Conservation (phyloP, 352 stramenopile species). For the Phytophthora fragariae region DNA sequence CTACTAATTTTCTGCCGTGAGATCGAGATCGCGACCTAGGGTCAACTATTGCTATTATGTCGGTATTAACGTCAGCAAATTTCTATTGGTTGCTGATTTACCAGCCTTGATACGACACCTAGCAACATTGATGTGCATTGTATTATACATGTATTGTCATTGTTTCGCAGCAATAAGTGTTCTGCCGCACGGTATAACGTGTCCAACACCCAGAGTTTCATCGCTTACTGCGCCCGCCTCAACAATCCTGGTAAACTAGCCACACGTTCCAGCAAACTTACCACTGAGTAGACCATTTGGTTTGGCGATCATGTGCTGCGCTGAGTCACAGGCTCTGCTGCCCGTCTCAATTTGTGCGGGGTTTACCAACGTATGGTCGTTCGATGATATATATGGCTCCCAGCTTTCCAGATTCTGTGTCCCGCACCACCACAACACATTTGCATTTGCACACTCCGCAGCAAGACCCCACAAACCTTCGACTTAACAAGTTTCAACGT, state of each 20-base stretch:
- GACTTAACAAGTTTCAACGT: not conserved
- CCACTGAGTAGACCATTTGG: not conserved
- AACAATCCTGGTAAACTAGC: conserved; percentile 3
- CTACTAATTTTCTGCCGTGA: no score
- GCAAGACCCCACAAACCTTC: not conserved
- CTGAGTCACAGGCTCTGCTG: not conserved
- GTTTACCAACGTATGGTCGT: not conserved
- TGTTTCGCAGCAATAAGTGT: no score
- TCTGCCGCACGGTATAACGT: not conserved
- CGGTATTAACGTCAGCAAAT: no score
- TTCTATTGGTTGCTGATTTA: no score
- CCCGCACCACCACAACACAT: not conserved
- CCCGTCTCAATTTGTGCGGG: not conserved
- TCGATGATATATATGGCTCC: no score
- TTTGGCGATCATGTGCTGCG: not conserved
- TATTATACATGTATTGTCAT: no score
- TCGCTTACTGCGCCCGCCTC: not conserved
- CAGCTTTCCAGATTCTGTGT: not conserved
- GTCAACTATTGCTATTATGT: no score
- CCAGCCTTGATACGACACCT: no score
- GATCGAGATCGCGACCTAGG: no score
- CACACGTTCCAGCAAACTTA: conserved; percentile 1
- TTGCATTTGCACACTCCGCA: not conserved
- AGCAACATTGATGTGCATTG: no score
- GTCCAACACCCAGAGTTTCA: not conserved